Base-by-base conservation (phyloP, 202 grass and related monocot species). In the Bolboschoenoplectus hybrid region DNA sequence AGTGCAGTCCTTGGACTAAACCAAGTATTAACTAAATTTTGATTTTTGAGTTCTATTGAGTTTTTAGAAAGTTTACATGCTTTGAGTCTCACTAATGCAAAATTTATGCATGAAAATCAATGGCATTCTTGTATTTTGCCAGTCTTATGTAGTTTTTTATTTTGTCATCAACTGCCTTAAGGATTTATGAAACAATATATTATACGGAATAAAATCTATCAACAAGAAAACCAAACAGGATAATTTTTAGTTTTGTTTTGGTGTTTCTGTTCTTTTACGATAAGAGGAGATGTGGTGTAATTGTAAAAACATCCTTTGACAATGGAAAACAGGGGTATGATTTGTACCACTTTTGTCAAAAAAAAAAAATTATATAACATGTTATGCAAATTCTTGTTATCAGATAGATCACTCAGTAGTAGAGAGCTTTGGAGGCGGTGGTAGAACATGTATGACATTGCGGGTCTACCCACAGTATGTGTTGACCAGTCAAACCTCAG, bases 401-500 rank as follows among this genome's bases (percentile, higher is more conserved):
- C 87, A 97, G 94, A 90, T 97, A 26, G 94, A 97, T 84, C 90
- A 92, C 16, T 97, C 94, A 39, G 89, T 94, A 0, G 85, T 97
- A 43, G 94, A 97, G 89, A 97, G 86, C 11, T 97, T 91, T 57
- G 94, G 53, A 2, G 94, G 81, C 0, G 88, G 87, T 0, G 94
- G 92, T 6, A 84, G 86, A 81, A 77, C 74, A n/a, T 92, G 88
- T 72, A 97, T 94, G 78, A 92, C 92, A 51, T 80, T 89, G 12
- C 86, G 94, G 20, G 94, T 97, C 53, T 97, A 97, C 63, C 92
- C 94, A 2, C 84, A 92, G 58, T 74, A 91, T 60, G 63, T 65
- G 1, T 66, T 52, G 10, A 86, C 74, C 0, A 46, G 81, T 85
- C 13, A 56, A 56, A 86, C 56, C 45, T 88, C 79, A n/a, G 84